Evolutionary conservation across 192 early-diverging fungal genomes (phyloP), one percentile per base, ranked within the genome.

Genomic region (Lobosporangium transversale): DNA sequence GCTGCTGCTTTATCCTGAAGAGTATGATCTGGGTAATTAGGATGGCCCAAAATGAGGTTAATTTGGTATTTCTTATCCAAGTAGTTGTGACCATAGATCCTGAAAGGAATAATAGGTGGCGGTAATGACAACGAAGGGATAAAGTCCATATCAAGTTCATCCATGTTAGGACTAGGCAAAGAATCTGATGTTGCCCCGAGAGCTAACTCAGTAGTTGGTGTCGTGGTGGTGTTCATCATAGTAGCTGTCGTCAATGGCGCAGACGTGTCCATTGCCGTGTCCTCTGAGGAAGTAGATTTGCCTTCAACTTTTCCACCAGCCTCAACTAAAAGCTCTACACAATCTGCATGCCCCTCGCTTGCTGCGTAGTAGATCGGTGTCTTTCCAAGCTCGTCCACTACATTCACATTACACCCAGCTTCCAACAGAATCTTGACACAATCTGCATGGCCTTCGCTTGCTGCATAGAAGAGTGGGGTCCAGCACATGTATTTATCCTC

Each of bases 1-100:
- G 29, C 33, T 31, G 53, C 40, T 7, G 63, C 15, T 33, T 63
- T 68, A 32, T 66, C 61, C 11, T 59, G 27, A 3, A 78, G 32
- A 4, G 66, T 32, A 54, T 80, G 80, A 10, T 61, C 64, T 18
- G 64, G 58, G 62, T 67, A 76, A 36, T 76, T 66, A 43, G 73
- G 73, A 58, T 89, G 75, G 32, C 87, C 81, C 60, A 89, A 58
- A 31, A 87, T 86, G 51, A 99, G 80, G 70, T 95, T 93, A 33
- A 99, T 82, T 62, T 94, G 91, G 48, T 86, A 90, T 59, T 94
- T 94, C 67, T 93, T 91, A 62, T 97, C 95, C 27, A 99, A 79
- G 73, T 95, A 99, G 59, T 94, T 95, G 85, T 99, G 98, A 6
- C 98, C 98, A 74, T 99, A 99, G 49, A 97, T 95, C 21, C 96